phyloP scores from a whole-genome alignment of 192 early-diverging fungal genomes.

The Lobulomyces angularis region DNA sequence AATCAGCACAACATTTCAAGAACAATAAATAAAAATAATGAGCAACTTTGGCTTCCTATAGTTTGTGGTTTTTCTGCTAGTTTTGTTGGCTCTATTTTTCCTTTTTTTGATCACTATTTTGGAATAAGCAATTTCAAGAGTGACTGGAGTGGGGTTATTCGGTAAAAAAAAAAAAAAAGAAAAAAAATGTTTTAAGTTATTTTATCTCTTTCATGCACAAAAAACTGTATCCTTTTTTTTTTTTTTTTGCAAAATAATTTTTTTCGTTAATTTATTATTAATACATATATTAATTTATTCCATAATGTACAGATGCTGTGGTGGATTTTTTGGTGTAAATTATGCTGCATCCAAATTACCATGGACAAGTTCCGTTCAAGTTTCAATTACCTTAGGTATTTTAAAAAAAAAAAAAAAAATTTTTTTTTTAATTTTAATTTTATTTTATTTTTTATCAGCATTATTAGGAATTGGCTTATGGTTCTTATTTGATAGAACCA shows the following conservation, averaged over 20 bases:
- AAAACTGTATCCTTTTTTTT: too few relatives aligned
- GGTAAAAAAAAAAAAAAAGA: too few relatives aligned
- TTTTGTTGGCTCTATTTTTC: slow-evolving; percentile 48
- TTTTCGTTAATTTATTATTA: background rate
- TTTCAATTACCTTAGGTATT: slow-evolving; percentile 44
- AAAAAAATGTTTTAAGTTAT: too few relatives aligned
- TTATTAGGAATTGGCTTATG: slow-evolving; percentile 49
- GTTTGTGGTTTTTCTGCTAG: slow-evolving; percentile 44
- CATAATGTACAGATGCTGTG: slow-evolving; percentile 20
- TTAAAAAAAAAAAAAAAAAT: too few relatives aligned
- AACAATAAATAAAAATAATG: slow-evolving; percentile 26
- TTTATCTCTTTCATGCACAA: too few relatives aligned
- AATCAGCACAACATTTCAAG: slow-evolving; percentile 42
- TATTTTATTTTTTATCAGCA: too few relatives aligned
- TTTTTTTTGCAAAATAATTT: slow-evolving; percentile 4
- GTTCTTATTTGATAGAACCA: slow-evolving; percentile 60
- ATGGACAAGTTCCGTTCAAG: slow-evolving; percentile 44
- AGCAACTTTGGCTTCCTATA: slow-evolving; percentile 50
- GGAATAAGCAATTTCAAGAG: slow-evolving; percentile 23
- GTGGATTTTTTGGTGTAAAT: slow-evolving; percentile 44
- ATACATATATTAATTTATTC: slow-evolving; percentile 13
- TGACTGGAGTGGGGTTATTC: slow-evolving; percentile 43
- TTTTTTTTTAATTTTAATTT: too few relatives aligned
- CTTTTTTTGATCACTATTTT: slow-evolving; percentile 36
- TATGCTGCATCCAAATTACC: slow-evolving; percentile 55